Base-by-base conservation (phyloP, 208 protist genomes). In the Leishmania amazonensis region DNA sequence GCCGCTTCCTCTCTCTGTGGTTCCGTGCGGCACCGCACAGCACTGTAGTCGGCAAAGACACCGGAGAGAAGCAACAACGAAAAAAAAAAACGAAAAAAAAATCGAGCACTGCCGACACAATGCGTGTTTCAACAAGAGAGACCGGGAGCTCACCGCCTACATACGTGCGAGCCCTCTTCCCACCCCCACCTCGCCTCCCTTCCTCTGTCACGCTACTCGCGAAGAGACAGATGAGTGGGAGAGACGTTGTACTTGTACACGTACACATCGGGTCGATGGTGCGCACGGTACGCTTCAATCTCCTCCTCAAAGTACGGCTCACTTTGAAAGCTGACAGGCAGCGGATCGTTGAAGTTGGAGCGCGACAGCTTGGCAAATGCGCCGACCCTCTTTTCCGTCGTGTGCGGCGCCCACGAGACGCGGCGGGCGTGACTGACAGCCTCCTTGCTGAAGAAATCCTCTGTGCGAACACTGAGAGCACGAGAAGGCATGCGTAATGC, bases 371-470 rank as follows among this genome's bases (percentile, higher is more conserved):
- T 97, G 9, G 93, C 93, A 75, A 98, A 98, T 31, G 83, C 90
- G 31, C 95, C 95, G 24, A 95, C 86, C 85, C 95, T 96, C 88
- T 97, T 96, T 77, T 96, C 95, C 35, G 95, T 97, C 21, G 95
- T 98, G 87, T 98, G 95, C 51, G 95, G 95, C 9, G 95, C 89
- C 95, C 95, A 98, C 28, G 89, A 95, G 45, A 98, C 90, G n/a
- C 95, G 92, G n/a, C 95, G 87, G 42, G 93, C 88, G 80, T 98
- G 95, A 75, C 93, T 97, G 35, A 97, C 82, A 1, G 88, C 95
- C 83, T 98, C 95, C 79, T 97, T 96, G 76, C 91, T 95, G 80
- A 98, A 98, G 76, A 96, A 98, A 65, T 98, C 93, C 76, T 98
- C 93, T 31, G 93, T 95, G 45, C 94, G 93, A 28, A 97, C 94